Evolutionary conservation across 164 flowering plant genomes (phyloP).

Genomic region (Chimonanthus salicifolius): DNA sequence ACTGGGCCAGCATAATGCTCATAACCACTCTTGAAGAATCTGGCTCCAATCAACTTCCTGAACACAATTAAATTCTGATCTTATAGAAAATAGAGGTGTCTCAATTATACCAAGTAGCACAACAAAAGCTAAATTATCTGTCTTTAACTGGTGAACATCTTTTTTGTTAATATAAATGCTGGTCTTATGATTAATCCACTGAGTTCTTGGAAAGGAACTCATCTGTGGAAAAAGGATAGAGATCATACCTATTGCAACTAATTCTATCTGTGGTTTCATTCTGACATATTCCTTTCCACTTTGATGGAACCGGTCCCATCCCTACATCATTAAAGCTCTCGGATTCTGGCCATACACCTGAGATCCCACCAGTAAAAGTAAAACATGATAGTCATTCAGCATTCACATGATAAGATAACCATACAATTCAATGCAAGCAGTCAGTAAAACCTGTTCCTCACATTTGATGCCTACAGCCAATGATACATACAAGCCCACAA

Average conservation of each 20-base stretch:
- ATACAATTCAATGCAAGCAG: background rate
- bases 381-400: background rate
- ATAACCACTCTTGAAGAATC: constrained; percentile 20
- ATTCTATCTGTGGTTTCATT: background rate
- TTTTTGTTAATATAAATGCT: too few species aligned
- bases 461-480: too few species aligned
- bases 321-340: constrained; percentile 62
- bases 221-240: background rate
- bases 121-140: too few species aligned
- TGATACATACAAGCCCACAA: too few species aligned
- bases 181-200: too few species aligned
- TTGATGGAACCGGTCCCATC: constrained; percentile 49
- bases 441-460: too few species aligned
- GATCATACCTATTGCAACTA: background rate
- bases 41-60: constrained; percentile 61
- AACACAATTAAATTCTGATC: background rate
- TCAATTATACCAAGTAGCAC: too few species aligned
- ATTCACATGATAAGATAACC: background rate
- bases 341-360: constrained; percentile 82
- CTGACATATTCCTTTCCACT: constrained; percentile 47
- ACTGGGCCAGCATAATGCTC: background rate
- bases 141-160: too few species aligned
- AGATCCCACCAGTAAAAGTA: background rate
- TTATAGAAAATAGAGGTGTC: too few species aligned
- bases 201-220: too few species aligned